Base-by-base conservation (phyloP, 306 rosid species). In the Citrullus colocynthis region DNA sequence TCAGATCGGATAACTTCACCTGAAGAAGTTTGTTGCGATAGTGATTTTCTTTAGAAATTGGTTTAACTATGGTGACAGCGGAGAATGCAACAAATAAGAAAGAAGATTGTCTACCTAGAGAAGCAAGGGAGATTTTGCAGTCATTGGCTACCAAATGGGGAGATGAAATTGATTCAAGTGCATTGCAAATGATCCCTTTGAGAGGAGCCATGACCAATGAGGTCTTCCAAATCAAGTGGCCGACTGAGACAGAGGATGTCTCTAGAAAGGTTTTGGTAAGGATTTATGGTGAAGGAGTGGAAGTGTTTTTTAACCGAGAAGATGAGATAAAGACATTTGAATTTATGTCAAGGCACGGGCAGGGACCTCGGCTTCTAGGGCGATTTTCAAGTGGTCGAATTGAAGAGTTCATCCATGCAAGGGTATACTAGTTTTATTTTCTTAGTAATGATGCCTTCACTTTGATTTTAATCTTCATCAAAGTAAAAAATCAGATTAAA, bases 181-280 rank as follows among this genome's bases (percentile, higher is more conserved):
- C 86, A 28, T 81, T 89, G 84, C 93, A 87, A 80, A 94, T 88
- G 72, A 85, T 91, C 78, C 91, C 90, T 75, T 89, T 93, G 73
- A 89, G 89, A 81, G 98, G 98, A 59, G 95, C 98, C 73, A 86
- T 93, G 98, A 93, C 98, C 2, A 93, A 93, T 82, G 86, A 84
- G 89, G 97, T 93, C 80, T 93, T 54, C 83, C 85, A 91, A 74
- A 93, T 93, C 80, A 91, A 93, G 84, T 93, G 98, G 98, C 89
- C 88, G n/a, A 81, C 93, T 16, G 81, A 78, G 61, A 73, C 78
- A 0, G 85, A 83, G 54, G 89, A 88, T 74, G 78, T 82, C 49
- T 87, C 95, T 15, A 81, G 90, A 32, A 93, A 86, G 81, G 98
- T 93, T 84, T 5, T 93, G 24, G 89, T 87, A 73, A 89, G 98